Evolutionary conservation across 2,329 filamentous ascomycete genomes (phyloP), one percentile per base, ranked within the genome.

Genomic region (Ceratocystis albifundus): DNA sequence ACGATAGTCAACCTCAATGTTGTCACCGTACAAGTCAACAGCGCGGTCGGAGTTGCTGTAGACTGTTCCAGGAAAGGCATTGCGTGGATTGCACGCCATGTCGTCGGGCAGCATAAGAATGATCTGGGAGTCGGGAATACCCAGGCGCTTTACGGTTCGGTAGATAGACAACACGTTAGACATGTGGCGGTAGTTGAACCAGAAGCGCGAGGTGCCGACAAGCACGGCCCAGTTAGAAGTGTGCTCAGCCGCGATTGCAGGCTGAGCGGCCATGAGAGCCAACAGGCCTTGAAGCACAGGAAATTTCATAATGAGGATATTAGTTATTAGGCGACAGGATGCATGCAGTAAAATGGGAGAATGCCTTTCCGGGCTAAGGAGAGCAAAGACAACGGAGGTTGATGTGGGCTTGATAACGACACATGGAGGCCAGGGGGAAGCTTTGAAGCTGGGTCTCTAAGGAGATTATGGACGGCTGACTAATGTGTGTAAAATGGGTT

Each of bases 61-160:
- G 36, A 99, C 94, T 65, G 92, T 96, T 64, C 94, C 94, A 0
- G 94, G 92, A 75, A 99, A 99, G 62, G 92, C 91, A 75, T 99
- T 99, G 72, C 94, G 90, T 41, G 94, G 94, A 77, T 99, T 99
- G 81, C 94, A 99, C 48, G 94, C 94, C 90, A 99, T 97, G 79
- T 99, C 94, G 76, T 99, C 94, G 25, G 94, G 94, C n/a, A 99
- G 85, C 92, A 99, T 97, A 71, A 99, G 88, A 75, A 99, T 97
- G 77, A 99, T 99, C 75, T 99, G 94, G 64, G 90, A 96, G 77
- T 99, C 94, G 45, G 94, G 94, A 68, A 99, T 99, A 61, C 94
- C 94, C 46, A 99, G 86, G 12, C 94, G 89, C 79, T 99, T 99
- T 69, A 99, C 94, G 67, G 94, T 99, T 67, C 94, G 90, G 78